phyloP scores from a whole-genome alignment of 768 basidiomycete species.

The Tricholoma bakamatsutake region DNA sequence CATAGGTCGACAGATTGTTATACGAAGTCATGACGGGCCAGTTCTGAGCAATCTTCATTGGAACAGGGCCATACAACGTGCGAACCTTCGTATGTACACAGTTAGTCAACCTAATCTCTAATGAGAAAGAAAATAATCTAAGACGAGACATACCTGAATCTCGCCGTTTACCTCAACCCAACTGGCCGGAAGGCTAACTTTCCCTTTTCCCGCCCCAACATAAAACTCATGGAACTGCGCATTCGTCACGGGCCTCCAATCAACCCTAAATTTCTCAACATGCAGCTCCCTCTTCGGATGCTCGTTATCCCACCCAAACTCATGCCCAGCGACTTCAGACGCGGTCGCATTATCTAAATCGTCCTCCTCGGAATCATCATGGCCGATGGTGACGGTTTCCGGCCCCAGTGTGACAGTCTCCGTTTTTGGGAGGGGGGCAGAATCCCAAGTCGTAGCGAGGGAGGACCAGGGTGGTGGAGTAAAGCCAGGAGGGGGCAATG shows the following conservation, averaged over 20 bases:
- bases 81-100: conserved; percentile 47
- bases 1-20: conserved; percentile 73
- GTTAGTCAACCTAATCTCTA: background rate
- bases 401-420: conserved; percentile 54
- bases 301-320: conserved; percentile 97
- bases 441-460: conserved; percentile 43
- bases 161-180: conserved; percentile 59
- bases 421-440: conserved; percentile 34
- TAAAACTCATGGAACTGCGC: conserved; percentile 77
- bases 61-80: conserved; percentile 82
- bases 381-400: conserved; percentile 60
- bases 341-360: conserved; percentile 37
- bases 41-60: conserved; percentile 65
- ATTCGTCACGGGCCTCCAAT: conserved; percentile 85
- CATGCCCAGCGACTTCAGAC: conserved; percentile 45
- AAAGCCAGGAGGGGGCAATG: conserved; percentile 75
- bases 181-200: conserved; percentile 56
- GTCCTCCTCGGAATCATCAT: conserved; percentile 74
- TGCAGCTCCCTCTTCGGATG: conserved; percentile 57
- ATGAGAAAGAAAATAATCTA: background rate
- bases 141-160: conserved; percentile 35
- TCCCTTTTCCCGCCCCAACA: conserved; percentile 33
- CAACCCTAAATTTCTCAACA: conserved; percentile 68
- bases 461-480: conserved; percentile 64
- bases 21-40: conserved; percentile 88